A percentile compares a stretch with the other conserved stretches of the same genome.
Conservation (phyloP, 495 filamentous ascomycete genomes). For the Daldinia bambusicola region DNA sequence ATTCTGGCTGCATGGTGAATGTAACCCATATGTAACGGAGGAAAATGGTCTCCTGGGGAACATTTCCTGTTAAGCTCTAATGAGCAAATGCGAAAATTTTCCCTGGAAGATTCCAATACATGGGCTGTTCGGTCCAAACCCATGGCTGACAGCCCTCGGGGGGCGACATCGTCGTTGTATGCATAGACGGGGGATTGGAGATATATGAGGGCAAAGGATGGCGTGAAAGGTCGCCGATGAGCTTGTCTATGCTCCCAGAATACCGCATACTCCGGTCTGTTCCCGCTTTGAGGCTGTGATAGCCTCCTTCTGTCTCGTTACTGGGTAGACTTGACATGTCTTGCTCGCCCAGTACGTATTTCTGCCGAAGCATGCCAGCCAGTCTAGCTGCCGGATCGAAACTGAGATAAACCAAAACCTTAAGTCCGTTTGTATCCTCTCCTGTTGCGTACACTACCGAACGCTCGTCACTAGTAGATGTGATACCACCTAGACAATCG, state of each 20-base stretch:
- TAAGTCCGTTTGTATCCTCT: constrained; percentile 50
- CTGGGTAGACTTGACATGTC: constrained; percentile 1
- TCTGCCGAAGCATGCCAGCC: constrained; percentile 52
- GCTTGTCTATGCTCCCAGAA: constrained; percentile 7
- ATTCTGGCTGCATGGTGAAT: constrained; percentile 18
- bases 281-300: neutral
- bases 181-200: constrained; percentile 16
- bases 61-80: constrained; percentile 8
- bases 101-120: constrained; percentile 35
- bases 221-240: constrained; percentile 6
- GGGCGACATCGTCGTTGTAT: constrained; percentile 8
- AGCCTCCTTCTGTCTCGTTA: neutral
- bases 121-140: constrained; percentile 38
- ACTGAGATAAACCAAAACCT: constrained; percentile 67
- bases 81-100: constrained; percentile 39
- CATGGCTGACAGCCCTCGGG: constrained; percentile 23
- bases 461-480: constrained; percentile 69
- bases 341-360: constrained; percentile 44
- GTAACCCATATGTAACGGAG: constrained; percentile 11
- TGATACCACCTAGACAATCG: constrained; percentile 57
- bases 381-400: constrained; percentile 65
- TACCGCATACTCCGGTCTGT: neutral
- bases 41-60: constrained; percentile 19
- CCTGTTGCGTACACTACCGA: constrained; percentile 67
- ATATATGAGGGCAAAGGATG: constrained; percentile 25